These are phyloP conservation scores for Trichoderma pleuroti DNA, from an alignment of 2,329 filamentous ascomycete species.

Conservation along the genomic window DNA sequence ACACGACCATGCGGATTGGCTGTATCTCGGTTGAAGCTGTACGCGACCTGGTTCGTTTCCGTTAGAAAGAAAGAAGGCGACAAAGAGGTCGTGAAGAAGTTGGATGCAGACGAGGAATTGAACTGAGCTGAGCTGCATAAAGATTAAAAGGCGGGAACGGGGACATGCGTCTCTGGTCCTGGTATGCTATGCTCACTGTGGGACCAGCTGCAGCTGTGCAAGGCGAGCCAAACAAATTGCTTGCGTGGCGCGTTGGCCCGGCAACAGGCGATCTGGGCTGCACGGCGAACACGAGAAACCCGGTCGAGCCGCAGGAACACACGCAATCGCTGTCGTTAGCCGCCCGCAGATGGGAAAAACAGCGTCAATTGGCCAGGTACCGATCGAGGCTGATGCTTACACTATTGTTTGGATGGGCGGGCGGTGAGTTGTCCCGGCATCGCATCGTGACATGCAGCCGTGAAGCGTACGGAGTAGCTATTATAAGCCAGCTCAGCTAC, in stretches of 20 bases:
- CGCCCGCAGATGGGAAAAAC: not conserved
- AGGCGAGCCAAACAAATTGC: constrained; percentile 15
- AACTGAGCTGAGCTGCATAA: constrained; percentile 3
- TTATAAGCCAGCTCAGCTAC: not conserved
- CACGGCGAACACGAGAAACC: constrained; percentile 2
- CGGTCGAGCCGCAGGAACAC: constrained; percentile 14
- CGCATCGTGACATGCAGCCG: not conserved
- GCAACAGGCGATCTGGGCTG: constrained; percentile 10
- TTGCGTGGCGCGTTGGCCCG: constrained; percentile 15
- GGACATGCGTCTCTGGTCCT: not conserved
- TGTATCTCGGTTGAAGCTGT: not conserved
- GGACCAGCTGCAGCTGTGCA: constrained; percentile 5
- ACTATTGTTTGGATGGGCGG: not conserved
- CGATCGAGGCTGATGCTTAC: constrained; percentile 19
- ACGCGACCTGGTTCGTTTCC: not conserved
- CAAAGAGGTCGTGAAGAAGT: not conserved
- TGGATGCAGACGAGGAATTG: not conserved
- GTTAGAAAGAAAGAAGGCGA: not conserved
- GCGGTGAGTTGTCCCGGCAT: not conserved
- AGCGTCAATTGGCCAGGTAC: constrained; percentile 3
- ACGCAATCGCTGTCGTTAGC: constrained; percentile 3
- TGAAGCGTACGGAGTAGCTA: not conserved
- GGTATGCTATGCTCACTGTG: constrained; percentile 5
- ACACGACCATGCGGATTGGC: constrained; percentile 8
- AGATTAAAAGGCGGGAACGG: constrained; percentile 12